Evolutionary conservation across 2,329 filamentous ascomycete genomes (phyloP).

Genomic region (Rhynchosporium agropyri): DNA sequence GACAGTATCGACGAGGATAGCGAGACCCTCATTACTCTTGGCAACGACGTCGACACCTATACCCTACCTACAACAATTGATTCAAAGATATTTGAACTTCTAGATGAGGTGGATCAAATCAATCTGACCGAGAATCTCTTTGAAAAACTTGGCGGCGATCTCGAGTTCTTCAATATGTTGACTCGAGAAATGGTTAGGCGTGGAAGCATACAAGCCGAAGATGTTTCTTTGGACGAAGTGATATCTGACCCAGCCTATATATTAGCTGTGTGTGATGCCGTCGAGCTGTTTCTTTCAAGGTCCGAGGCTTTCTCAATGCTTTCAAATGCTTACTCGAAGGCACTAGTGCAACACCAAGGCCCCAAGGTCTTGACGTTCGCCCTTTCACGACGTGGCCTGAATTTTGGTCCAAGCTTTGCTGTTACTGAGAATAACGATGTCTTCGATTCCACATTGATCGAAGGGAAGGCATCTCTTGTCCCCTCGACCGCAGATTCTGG

Average conservation of each 20-base stretch:
- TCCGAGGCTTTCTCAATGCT: constrained; percentile 11
- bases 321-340: background rate
- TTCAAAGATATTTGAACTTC: background rate
- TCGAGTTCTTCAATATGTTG: constrained; percentile 1
- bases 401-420: background rate
- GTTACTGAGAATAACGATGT: background rate
- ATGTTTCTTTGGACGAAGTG: constrained; percentile 5
- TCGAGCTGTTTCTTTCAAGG: background rate
- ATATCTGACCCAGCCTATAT: background rate
- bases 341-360: constrained; percentile 1
- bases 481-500: background rate
- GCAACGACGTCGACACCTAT: background rate
- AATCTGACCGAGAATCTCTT: background rate
- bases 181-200: background rate
- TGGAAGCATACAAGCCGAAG: background rate
- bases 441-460: background rate
- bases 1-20: background rate
- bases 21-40: background rate
- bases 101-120: background rate
- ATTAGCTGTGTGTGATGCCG: background rate
- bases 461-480: background rate
- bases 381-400: constrained; percentile 2
- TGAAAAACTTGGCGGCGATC: background rate
- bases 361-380: constrained; percentile 10
- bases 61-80: background rate